Evolutionary conservation across 2,329 filamentous ascomycete species (phyloP).

Genomic region (Fusarium ramigenum): DNA sequence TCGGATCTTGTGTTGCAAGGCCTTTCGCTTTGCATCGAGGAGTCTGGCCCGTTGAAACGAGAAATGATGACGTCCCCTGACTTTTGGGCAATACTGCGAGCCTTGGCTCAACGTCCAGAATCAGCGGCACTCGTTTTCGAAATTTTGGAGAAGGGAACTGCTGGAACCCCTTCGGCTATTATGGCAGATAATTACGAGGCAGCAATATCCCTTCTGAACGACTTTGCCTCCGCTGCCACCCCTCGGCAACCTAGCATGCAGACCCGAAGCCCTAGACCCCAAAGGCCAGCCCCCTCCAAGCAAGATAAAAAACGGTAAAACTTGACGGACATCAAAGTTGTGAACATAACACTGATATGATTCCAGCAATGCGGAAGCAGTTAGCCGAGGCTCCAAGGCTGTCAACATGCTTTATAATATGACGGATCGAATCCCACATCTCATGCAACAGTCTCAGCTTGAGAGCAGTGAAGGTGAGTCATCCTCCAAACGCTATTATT

Average conservation of each 20-base stretch:
- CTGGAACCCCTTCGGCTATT: constrained; percentile 80
- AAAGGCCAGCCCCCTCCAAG: constrained; percentile 45
- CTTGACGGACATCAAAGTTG: not conserved
- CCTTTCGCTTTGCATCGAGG: constrained; percentile 80
- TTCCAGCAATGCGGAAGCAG: constrained; percentile 58
- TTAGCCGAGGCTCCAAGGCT: constrained; percentile 81
- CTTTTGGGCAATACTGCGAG: constrained; percentile 91
- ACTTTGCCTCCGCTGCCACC: constrained; percentile 86
- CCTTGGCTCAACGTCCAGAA: constrained; percentile 74
- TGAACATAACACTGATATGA: not conserved
- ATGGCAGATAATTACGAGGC: constrained; percentile 97
- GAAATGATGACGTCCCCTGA: constrained; percentile 97
- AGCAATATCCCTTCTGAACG: constrained; percentile 83
- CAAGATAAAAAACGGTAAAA: constrained; percentile 42
- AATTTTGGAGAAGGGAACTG: constrained; percentile 82
- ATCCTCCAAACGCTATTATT: not conserved
- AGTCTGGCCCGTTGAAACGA: constrained; percentile 80
- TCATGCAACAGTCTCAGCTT: constrained; percentile 93
- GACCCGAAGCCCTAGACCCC: constrained; percentile 63
- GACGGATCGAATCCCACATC: constrained; percentile 80
- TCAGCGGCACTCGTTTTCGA: constrained; percentile 83
- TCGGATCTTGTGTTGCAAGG: constrained; percentile 81
- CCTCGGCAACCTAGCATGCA: constrained; percentile 77
- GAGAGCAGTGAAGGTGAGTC: constrained; percentile 82
- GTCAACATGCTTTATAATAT: constrained; percentile 84